Conservation (phyloP, 345 rosid genomes). For the Corymbia maculata region DNA sequence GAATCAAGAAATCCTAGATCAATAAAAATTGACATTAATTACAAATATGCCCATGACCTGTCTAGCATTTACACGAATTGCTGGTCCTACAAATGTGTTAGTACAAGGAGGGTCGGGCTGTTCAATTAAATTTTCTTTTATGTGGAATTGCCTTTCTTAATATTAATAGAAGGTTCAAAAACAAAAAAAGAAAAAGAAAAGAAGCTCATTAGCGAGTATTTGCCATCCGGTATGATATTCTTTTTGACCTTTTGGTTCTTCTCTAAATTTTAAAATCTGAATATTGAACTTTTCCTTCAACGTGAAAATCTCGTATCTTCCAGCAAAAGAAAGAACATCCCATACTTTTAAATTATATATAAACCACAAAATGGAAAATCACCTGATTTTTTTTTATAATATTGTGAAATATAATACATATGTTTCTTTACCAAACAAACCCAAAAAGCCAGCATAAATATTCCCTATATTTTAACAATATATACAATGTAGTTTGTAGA, state of each 20-base stretch:
- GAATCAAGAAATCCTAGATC: background rate
- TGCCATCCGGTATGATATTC: background rate
- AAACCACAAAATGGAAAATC: background rate
- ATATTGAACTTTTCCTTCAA: background rate
- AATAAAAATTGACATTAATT: background rate
- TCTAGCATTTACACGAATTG: background rate
- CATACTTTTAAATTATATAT: background rate
- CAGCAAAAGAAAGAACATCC: background rate
- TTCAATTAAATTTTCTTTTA: background rate
- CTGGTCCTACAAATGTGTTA: background rate
- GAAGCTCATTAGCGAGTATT: background rate
- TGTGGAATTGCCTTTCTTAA: background rate
- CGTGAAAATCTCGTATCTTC: background rate
- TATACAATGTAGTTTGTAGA: rapidly evolving
- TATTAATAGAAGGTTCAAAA: background rate
- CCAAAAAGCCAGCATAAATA: background rate
- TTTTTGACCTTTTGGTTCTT: background rate
- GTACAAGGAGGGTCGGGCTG: background rate
- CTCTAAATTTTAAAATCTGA: background rate
- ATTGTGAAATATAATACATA: background rate
- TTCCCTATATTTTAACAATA: too few species aligned
- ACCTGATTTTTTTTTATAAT: too few species aligned
- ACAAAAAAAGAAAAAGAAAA: too few species aligned
- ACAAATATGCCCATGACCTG: too few species aligned
- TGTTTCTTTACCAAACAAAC: background rate